Conservation (phyloP, 2,329 filamentous ascomycete genomes). For the Ophiostoma sp. region DNA sequence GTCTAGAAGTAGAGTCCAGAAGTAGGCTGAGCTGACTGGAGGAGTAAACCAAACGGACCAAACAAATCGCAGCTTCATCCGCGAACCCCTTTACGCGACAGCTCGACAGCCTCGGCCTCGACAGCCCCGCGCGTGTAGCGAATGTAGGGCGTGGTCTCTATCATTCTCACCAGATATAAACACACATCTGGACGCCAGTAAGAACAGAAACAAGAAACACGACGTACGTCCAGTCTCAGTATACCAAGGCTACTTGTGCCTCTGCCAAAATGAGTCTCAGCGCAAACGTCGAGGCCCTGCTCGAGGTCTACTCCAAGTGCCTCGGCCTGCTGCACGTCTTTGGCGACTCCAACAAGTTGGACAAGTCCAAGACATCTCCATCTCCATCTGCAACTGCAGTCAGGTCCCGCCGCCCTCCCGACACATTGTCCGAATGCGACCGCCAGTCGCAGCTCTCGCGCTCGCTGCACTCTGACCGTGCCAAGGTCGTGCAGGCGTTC, state of each 20-base stretch:
- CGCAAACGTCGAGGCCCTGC: slow-evolving; percentile 40
- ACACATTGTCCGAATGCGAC: background rate
- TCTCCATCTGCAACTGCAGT: background rate
- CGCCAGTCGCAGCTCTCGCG: slow-evolving; percentile 26
- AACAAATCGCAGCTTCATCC: slow-evolving; percentile 7
- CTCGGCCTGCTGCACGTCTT: slow-evolving; percentile 31
- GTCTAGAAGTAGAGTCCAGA: too few relatives aligned
- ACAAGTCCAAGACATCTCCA: too few relatives aligned
- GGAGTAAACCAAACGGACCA: background rate
- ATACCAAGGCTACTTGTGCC: background rate
- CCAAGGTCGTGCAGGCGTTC: slow-evolving; percentile 42
- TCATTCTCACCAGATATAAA: too few relatives aligned
- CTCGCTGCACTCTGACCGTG: slow-evolving; percentile 39
- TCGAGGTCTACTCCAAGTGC: slow-evolving; percentile 46
- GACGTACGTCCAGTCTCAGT: too few relatives aligned
- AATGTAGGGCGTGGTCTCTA: background rate
- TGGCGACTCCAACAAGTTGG: background rate
- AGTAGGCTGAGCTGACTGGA: background rate
- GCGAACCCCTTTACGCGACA: background rate
- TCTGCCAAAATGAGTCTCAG: slow-evolving; percentile 37
- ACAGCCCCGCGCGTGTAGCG: background rate
- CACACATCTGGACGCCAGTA: too few relatives aligned
- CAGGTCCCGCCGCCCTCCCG: background rate
- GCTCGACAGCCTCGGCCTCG: too few relatives aligned
- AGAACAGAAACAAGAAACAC: too few relatives aligned